Conservation (phyloP, 805 yeast genomes). For the Nakazawaea molendinolei region DNA sequence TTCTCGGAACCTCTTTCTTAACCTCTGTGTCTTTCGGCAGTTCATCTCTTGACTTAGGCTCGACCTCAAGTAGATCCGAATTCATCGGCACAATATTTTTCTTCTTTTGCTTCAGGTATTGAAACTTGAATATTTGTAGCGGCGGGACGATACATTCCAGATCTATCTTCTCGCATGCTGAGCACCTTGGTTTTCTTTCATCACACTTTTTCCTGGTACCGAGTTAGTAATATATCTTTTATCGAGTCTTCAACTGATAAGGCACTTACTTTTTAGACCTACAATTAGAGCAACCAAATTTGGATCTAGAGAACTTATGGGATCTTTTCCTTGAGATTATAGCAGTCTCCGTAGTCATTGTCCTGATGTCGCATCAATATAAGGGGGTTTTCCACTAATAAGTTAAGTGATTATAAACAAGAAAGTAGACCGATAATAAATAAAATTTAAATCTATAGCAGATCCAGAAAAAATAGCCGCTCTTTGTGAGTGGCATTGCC, state of each 20-base stretch:
- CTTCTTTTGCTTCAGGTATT: neutral
- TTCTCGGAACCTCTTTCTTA: neutral
- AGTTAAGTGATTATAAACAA: too few species aligned
- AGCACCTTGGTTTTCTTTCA: conserved; percentile 59
- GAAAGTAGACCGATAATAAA: too few species aligned
- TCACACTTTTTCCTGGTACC: conserved; percentile 60
- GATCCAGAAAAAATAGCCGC: too few species aligned
- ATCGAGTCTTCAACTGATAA: neutral
- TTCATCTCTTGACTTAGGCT: neutral
- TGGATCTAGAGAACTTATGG: conserved; percentile 5
- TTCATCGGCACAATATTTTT: too few species aligned
- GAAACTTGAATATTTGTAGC: conserved; percentile 1
- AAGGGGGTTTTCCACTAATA: too few species aligned
- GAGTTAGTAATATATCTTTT: conserved; percentile 33
- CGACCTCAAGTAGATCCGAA: neutral
- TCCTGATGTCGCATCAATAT: too few species aligned
- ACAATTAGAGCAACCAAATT: conserved; percentile 22
- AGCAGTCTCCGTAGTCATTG: too few species aligned
- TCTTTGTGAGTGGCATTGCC: too few species aligned
- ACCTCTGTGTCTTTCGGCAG: neutral
- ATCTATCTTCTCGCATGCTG: conserved; percentile 53
- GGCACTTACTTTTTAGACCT: conserved; percentile 30
- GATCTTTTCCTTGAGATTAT: conserved; percentile 1
- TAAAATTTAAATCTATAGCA: too few species aligned
- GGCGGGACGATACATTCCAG: conserved; percentile 56